phyloP scores from a whole-genome alignment of 2,329 filamentous ascomycete species.

The Seiridium cupressi region DNA sequence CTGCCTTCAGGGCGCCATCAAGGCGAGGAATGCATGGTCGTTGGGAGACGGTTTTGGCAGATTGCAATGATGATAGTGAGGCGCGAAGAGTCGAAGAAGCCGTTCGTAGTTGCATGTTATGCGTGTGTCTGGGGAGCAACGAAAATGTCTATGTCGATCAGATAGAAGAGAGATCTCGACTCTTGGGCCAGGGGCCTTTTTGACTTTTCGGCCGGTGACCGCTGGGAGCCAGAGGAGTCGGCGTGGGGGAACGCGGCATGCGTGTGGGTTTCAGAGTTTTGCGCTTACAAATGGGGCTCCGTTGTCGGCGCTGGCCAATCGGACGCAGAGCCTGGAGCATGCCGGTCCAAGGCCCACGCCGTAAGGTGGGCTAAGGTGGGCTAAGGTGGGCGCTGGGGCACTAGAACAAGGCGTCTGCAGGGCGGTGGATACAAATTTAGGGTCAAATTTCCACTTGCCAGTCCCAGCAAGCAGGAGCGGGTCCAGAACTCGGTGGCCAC shows the following conservation, averaged over 20 bases:
- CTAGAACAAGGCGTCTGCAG: neutral
- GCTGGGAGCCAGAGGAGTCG: neutral
- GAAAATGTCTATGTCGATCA: neutral
- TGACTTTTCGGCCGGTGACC: neutral
- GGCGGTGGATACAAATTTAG: neutral
- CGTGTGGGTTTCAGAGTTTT: conserved; percentile 10
- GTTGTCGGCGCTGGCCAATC: neutral
- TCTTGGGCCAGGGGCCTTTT: neutral
- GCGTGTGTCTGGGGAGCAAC: neutral
- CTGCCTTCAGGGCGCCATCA: neutral
- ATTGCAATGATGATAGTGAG: neutral
- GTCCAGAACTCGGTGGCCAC: neutral
- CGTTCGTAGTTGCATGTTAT: conserved; percentile 8
- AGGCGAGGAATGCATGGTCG: neutral
- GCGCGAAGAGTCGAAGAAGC: neutral
- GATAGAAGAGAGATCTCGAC: neutral
- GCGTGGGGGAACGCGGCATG: neutral
- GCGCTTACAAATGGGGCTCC: neutral
- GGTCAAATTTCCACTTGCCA: conserved; percentile 1
- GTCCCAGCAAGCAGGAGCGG: neutral
- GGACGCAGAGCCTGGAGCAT: neutral
- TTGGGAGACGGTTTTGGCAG: neutral
- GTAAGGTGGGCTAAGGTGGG: neutral
- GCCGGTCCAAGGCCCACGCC: neutral
- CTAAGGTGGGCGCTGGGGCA: neutral